Evolutionary conservation across 345 rosid species (phyloP).

Genomic region (Populus nigra): DNA sequence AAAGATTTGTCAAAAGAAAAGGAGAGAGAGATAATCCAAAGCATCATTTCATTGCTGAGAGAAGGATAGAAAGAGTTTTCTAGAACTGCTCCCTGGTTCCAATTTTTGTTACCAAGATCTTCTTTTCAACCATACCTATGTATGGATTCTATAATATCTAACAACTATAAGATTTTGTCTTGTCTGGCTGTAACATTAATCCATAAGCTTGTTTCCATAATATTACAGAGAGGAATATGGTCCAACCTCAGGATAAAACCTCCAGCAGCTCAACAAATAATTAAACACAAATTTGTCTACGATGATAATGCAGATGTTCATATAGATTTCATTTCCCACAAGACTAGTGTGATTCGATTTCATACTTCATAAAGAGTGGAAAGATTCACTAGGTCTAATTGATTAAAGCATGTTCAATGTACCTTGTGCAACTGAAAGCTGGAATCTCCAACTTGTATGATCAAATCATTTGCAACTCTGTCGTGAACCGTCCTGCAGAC

Average conservation of each 20-base stretch:
- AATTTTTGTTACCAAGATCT: neutral
- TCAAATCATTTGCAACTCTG: constrained; percentile 42
- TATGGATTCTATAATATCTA: neutral
- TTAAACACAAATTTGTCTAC: neutral
- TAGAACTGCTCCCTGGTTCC: neutral
- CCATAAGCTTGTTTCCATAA: neutral
- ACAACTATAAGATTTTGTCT: neutral
- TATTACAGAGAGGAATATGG: neutral
- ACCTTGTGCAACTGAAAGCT: constrained; percentile 63
- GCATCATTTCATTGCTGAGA: neutral
- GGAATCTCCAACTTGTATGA: constrained; percentile 43
- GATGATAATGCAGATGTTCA: neutral
- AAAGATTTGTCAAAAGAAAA: neutral
- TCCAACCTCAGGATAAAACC: neutral
- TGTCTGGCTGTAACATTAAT: neutral
- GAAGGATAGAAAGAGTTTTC: neutral
- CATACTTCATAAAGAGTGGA: neutral
- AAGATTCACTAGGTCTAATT: neutral
- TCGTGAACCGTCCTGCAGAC: constrained; percentile 43
- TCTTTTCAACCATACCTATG: too few species aligned
- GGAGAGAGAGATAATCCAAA: too few species aligned
- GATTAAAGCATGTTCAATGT: neutral
- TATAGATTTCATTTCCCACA: neutral
- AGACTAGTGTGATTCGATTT: neutral
- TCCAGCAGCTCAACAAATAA: neutral